A percentile compares a stretch with the other conserved stretches of the same genome.
These are phyloP conservation scores for Tuber umbilicatum DNA, from an alignment of 495 filamentous ascomycete species.

Conservation along the genomic window DNA sequence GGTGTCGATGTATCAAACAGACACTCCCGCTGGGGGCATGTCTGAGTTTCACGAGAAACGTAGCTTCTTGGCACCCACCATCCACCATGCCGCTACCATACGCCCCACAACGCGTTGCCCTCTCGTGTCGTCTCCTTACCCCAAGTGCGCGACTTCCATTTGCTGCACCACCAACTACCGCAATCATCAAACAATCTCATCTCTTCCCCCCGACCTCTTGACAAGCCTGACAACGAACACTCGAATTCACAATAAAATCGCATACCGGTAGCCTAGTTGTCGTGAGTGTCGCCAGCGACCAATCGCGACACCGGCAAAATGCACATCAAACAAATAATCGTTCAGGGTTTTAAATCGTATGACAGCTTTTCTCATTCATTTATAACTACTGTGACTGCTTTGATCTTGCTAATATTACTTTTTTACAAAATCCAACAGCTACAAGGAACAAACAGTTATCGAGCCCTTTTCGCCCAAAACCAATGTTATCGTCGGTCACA, in stretches of 20 bases:
- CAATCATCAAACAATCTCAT: background rate
- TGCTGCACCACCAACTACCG: background rate
- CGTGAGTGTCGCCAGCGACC: background rate
- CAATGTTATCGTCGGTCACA: conserved; percentile 98
- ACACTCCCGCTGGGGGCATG: background rate
- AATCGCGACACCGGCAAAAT: conserved; percentile 50
- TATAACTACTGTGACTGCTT: background rate
- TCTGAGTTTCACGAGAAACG: background rate
- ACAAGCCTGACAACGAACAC: background rate
- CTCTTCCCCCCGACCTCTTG: background rate
- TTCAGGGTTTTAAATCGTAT: conserved; percentile 99
- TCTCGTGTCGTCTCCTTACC: background rate
- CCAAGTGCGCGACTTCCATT: background rate
- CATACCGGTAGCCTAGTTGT: background rate
- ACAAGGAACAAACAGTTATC: conserved; percentile 98
- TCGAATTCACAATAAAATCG: background rate
- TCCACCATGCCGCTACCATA: background rate
- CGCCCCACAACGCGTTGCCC: conserved; percentile 1
- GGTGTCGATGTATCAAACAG: too few relatives aligned
- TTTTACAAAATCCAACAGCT: conserved; percentile 52
- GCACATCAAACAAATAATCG: conserved; percentile 99
- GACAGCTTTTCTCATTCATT: conserved; percentile 18
- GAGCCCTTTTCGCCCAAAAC: conserved; percentile 96
- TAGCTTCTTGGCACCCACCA: background rate
- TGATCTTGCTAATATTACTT: conserved; percentile 7